A percentile compares a stretch with the other conserved stretches of the same genome.
Evolutionary conservation across 2,329 filamentous ascomycete genomes (phyloP).

Genomic region (Ustulina deusta): DNA sequence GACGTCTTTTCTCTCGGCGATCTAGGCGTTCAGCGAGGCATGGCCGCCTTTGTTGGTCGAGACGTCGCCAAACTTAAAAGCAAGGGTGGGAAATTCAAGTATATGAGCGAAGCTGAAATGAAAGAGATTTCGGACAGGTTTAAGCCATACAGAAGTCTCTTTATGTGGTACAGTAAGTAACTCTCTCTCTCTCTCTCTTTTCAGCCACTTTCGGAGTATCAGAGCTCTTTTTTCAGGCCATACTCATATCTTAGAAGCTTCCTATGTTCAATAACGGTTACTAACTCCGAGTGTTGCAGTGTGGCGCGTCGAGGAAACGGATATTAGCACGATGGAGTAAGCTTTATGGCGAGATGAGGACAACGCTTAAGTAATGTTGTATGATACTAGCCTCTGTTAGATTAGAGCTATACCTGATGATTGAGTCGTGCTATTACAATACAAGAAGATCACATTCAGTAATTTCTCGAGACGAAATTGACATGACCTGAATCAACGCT

Average conservation of each 20-base stretch:
- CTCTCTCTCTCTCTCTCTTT: neutral
- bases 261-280: neutral
- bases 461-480: neutral
- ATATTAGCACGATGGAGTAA: slow-evolving; percentile 72
- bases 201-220: neutral
- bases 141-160: slow-evolving; percentile 87
- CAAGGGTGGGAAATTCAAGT: slow-evolving; percentile 94
- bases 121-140: slow-evolving; percentile 82
- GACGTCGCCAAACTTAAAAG: slow-evolving; percentile 85
- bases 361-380: neutral
- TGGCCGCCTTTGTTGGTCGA: slow-evolving; percentile 86
- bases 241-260: neutral
- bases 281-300: slow-evolving; percentile 52
- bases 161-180: slow-evolving; percentile 86
- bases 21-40: slow-evolving; percentile 92
- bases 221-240: neutral
- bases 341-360: neutral
- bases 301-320: slow-evolving; percentile 88
- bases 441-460: neutral
- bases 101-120: slow-evolving; percentile 97
- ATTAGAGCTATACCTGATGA: neutral
- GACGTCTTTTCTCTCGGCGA: slow-evolving; percentile 95
- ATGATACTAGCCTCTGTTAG: slow-evolving; percentile 7
- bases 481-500: neutral
- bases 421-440: neutral